Evolutionary conservation across 495 filamentous ascomycete species (phyloP), one percentile per base, ranked within the genome.

Genomic region (Aspergillus baeticus): DNA sequence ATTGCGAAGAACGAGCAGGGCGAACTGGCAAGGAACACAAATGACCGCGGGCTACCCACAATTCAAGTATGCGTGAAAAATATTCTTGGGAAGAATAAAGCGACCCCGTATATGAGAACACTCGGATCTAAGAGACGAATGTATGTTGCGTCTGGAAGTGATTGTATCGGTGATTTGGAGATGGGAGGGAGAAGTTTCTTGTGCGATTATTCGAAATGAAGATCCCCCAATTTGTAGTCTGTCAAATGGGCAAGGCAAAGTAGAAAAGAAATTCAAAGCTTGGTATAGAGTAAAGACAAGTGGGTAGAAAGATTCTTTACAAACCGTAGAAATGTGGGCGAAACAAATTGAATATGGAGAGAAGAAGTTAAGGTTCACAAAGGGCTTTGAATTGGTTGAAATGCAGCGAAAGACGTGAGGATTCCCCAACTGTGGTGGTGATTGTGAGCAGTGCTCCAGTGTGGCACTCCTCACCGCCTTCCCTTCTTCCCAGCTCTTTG

Each of bases 11-110:
- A 13, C 10, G 47, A 31, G 47, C 34, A 13, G 22, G 23, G 23
- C 5, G 10, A 21, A 49, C 21, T 45, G 13, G 42, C 36, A 37
- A 44, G 21, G 46, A 33, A 51, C 43, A 55, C 35, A 55, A 41
- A 33, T 47, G 23, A 38, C 47, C 13, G 37, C 47, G 34, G 34
- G 21, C 13, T 45, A 70, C 71, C 69, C 62, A 75, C 69, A 71
- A 72, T 71, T 58, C 55, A 69, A 63, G 42, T 45, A 67, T 60
- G 53, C n/a, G n/a, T 33, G 60, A 55, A 57, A 67, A 65, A 61
- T 57, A 58, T 58, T 36, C 41, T 45, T 34, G 38, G 17, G 35
- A 37, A 54, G n/a, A 53, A 50, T 64, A 54, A 61, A 67, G 67
- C 64, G 58, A 62, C 50, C 50, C 56, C 39, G 42, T 34, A 50